These are phyloP conservation scores for Leishmania turanica DNA, from an alignment of 208 protist genomes.

Conservation along the genomic window DNA sequence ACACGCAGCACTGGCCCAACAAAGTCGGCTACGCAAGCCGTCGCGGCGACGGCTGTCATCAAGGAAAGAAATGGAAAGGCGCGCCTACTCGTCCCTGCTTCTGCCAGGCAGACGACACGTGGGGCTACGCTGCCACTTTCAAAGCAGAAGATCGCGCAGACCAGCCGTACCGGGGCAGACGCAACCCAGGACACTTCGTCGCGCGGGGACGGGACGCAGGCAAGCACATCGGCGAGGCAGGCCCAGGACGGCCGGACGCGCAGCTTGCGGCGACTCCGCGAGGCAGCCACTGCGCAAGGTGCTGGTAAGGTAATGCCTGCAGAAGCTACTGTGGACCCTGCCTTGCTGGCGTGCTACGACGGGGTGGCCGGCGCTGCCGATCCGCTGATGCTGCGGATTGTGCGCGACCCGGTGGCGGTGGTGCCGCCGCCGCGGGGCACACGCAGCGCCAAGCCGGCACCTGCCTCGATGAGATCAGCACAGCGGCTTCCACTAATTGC, in stretches of 20 bases:
- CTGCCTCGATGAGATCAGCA: neutral
- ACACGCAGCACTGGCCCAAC: neutral
- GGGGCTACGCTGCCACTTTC: neutral
- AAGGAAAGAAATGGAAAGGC: neutral
- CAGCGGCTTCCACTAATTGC: neutral
- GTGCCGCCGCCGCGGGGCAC: neutral
- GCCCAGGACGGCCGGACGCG: neutral
- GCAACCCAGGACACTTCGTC: neutral
- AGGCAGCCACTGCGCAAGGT: neutral
- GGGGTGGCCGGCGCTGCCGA: conserved; percentile 51
- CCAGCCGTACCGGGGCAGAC: neutral
- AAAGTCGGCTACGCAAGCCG: neutral
- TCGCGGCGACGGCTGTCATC: neutral
- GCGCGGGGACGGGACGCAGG: neutral
- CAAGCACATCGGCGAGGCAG: neutral
- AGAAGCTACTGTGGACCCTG: conserved; percentile 22
- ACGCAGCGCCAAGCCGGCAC: neutral
- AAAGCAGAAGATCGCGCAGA: neutral
- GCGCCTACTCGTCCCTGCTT: neutral
- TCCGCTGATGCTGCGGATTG: conserved; percentile 49
- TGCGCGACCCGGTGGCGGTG: conserved; percentile 35
- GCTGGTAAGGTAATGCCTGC: neutral
- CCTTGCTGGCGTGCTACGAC: conserved; percentile 44
- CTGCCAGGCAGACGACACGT: neutral
- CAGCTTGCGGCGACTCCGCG: conserved; percentile 7